These are phyloP conservation scores for Massarina eburnea DNA, from an alignment of 2,329 filamentous ascomycete species.

Conservation along the genomic window DNA sequence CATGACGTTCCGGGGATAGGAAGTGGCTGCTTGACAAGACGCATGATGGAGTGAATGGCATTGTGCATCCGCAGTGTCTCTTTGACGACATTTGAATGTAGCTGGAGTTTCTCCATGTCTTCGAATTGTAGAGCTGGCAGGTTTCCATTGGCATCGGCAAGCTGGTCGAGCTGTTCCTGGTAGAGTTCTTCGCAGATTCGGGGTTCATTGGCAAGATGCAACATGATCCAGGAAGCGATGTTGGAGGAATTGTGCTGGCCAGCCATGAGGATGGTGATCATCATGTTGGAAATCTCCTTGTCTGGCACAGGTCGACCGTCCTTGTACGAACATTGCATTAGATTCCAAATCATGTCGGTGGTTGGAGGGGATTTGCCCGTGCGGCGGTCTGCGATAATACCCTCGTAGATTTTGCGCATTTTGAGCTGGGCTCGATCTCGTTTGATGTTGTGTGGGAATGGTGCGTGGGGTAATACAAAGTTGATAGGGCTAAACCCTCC, in stretches of 20 bases:
- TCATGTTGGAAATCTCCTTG: constrained; percentile 78
- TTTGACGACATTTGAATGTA: constrained; percentile 79
- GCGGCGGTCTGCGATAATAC: constrained; percentile 61
- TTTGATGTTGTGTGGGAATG: constrained; percentile 75
- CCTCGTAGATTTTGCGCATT: constrained; percentile 74
- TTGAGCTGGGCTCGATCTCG: constrained; percentile 74
- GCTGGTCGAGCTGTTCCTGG: constrained; percentile 69
- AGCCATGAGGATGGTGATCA: constrained; percentile 85
- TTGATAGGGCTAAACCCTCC: constrained; percentile 82
- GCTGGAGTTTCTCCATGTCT: constrained; percentile 67
- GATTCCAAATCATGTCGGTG: constrained; percentile 76
- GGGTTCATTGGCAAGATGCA: constrained; percentile 72
- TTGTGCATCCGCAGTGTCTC: constrained; percentile 84
- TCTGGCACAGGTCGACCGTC: constrained; percentile 71
- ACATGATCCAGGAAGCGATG: constrained; percentile 76
- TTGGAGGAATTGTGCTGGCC: constrained; percentile 82
- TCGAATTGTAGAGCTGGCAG: neutral
- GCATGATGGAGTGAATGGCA: constrained; percentile 87
- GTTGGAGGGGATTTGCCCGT: constrained; percentile 10
- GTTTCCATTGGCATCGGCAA: constrained; percentile 44
- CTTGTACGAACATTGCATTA: constrained; percentile 80
- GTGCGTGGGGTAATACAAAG: constrained; percentile 79
- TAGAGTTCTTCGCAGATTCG: constrained; percentile 75
- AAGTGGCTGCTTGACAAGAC: constrained; percentile 82
- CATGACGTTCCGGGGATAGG: constrained; percentile 74